phyloP scores from a whole-genome alignment of 768 basidiomycete genomes.

The Goffeauzyma gilvescens region DNA sequence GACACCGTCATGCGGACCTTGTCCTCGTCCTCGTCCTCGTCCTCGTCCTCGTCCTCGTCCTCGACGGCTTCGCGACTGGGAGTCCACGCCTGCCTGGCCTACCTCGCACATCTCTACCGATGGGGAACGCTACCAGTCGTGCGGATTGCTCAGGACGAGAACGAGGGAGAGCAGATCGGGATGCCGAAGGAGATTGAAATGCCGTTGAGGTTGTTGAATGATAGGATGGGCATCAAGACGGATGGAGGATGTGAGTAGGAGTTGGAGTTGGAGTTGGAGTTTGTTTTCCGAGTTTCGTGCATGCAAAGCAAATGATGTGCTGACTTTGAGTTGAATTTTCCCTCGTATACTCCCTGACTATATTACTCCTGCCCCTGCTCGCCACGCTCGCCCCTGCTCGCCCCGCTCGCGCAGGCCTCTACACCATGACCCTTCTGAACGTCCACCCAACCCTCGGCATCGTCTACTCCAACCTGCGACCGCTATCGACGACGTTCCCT shows the following conservation, averaged over 20 bases:
- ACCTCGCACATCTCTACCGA: constrained; percentile 9
- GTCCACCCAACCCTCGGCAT: constrained; percentile 1
- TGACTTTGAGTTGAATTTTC: no score
- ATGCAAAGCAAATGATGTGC: no score
- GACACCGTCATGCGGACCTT: not conserved
- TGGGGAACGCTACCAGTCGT: constrained; percentile 10
- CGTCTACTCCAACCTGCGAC: constrained; percentile 10
- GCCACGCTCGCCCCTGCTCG: not conserved
- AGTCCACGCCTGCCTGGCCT: constrained; percentile 7
- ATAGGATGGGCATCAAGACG: constrained; percentile 5
- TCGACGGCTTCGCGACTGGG: not conserved
- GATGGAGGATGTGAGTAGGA: constrained; percentile 10
- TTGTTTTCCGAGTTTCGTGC: no score
- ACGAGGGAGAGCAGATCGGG: not conserved
- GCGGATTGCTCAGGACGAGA: constrained; percentile 9
- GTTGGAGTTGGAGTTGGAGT: no score
- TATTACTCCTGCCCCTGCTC: not conserved
- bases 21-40: not conserved
- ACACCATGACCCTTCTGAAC: constrained; percentile 11
- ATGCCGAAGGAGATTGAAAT: constrained; percentile 4
- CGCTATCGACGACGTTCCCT: constrained; percentile 1
- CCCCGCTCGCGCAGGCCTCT: constrained; percentile 2
- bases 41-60: not conserved
- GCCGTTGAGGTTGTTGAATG: constrained; percentile 3
- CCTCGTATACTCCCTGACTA: not conserved